Evolutionary conservation across 225 moss, liverwort and hornwort species (phyloP), one percentile per base, ranked within the genome.

Genomic region (Straminergon stramineum): DNA sequence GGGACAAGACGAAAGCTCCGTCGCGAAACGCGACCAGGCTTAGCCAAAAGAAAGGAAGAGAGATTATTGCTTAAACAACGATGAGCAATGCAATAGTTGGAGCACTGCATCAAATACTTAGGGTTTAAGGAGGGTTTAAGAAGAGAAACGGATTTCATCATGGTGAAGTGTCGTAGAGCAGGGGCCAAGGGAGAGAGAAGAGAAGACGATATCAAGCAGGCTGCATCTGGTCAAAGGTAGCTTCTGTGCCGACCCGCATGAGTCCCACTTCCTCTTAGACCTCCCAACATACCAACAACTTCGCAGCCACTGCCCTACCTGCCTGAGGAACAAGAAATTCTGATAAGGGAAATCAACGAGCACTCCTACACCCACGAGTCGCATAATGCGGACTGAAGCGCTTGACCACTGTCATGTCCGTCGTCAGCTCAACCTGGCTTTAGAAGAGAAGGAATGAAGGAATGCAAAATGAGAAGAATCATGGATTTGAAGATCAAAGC

Each of bases 41-140:
- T 67, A 55, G 7, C 26, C 78, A 82, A 55, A 48, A 41, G 80
- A 71, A 90, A 91, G 19, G 79, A 45, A 71, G 88, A 71, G 79
- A 93, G 81, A 15, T 84, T 88, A 39, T 61, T 84, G 74, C 64
- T 45, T 3, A 69, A 55, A 70, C 75, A 84, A 55, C 81, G 45
- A 71, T 21, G 79, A 53, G 69, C 71, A 74, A 79, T n/a, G 84
- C 67, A 39, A 74, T 35, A 91, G 70, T 73, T 68, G 60, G 88
- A 83, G 87, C 90, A 82, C 55, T 74, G 89, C 43, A 83, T 52
- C 76, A 82, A 74, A 83, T 62, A 53, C 31, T 63, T 68, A 92
- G 91, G 93, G 88, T 88, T 92, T 87, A 92, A 85, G 75, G 92
- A 88, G 87, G 93, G 92, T 91, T 92, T 91, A 87, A 92, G 88